phyloP scores from a whole-genome alignment of 1,284 basidiomycete species.

The Boletus sp. region DNA sequence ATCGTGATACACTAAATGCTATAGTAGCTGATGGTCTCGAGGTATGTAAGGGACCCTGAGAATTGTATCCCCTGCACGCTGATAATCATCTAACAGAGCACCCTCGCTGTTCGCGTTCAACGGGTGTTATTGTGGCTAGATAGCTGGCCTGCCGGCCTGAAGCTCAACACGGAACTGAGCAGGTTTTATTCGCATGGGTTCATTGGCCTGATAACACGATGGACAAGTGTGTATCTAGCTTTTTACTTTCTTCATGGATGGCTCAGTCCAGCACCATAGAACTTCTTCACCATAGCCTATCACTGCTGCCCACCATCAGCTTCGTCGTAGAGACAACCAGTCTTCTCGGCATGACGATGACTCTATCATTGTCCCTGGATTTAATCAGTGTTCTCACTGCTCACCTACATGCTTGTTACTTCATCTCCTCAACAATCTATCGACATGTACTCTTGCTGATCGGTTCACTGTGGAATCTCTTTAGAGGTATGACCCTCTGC shows the following conservation, averaged over 20 bases:
- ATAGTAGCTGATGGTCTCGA: conserved; percentile 40
- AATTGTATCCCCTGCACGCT: not conserved
- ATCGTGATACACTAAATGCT: conserved; percentile 42
- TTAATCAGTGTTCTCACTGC: conserved; percentile 61
- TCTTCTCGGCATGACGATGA: conserved; percentile 65
- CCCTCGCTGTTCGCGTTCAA: conserved; percentile 49
- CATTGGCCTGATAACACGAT: conserved; percentile 56
- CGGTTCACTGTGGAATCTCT: conserved; percentile 87
- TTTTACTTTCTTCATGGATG: not conserved
- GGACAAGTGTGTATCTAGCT: conserved; percentile 54
- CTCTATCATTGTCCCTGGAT: conserved; percentile 67
- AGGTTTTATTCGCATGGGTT: conserved; percentile 76
- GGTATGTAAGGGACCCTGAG: conserved; percentile 38
- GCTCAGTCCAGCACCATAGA: conserved; percentile 18
- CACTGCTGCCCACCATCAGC: conserved; percentile 25
- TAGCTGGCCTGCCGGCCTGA: conserved; percentile 93
- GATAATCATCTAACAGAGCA: conserved; percentile 30
- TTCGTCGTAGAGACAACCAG: conserved; percentile 51
- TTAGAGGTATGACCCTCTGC: conserved; percentile 61
- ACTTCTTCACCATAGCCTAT: conserved; percentile 21
- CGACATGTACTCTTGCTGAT: conserved; percentile 58
- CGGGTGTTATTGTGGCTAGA: conserved; percentile 78
- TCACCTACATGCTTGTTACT: conserved; percentile 74
- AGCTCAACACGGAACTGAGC: conserved; percentile 92
- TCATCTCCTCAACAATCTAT: conserved; percentile 63